Evolutionary conservation across 2,329 filamentous ascomycete species (phyloP), one percentile per base, ranked within the genome.

Genomic region (Achaetomium macrosporum): DNA sequence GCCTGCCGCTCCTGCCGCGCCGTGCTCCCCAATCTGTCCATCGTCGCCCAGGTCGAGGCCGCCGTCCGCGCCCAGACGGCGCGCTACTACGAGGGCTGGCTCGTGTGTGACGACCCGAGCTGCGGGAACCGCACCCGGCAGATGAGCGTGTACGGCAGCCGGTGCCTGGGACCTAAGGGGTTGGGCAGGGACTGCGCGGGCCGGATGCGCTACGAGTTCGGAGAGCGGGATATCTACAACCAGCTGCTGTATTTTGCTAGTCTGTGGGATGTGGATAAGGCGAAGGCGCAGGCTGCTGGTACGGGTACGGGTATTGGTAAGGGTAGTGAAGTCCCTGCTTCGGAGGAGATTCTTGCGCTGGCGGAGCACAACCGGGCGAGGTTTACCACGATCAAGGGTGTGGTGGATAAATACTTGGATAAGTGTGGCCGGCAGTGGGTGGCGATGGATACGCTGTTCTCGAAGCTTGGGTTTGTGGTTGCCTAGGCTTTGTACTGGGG

Each of bases 341-440:
- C 76, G 55, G 84, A 87, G 53, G 84, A 81, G 69, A 67, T 96
- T 11, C 66, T 79, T 19, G 83, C 83, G 2, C 73, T 96, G 52
- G 90, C 84, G 3, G 88, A 91, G 66, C 84, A 90, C 68, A 99
- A 99, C 69, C 80, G 88, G 53, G 76, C 78, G 37, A 77, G 90
- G 56, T 97, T 97, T 66, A 80, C 71, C 11, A 89, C 87, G 0
- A 73, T 92, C 60, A 88, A 84, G 74, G 77, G 78, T 7, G 83
- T 90, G 13, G 88, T 96, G 5, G 89, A 92, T 59, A 82, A 75
- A 64, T 95, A 95, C 71, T 71, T 96, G 62, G 89, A 90, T 64
- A 93, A 92, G 73, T 95, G 90, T 69, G 91, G 91, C 25, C 76
- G 89, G 62, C 87, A 90, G 69, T 96, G 90, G 89, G 91, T 96